Evolutionary conservation across 805 yeast genomes (phyloP).

Genomic region (Candida schatavii): DNA sequence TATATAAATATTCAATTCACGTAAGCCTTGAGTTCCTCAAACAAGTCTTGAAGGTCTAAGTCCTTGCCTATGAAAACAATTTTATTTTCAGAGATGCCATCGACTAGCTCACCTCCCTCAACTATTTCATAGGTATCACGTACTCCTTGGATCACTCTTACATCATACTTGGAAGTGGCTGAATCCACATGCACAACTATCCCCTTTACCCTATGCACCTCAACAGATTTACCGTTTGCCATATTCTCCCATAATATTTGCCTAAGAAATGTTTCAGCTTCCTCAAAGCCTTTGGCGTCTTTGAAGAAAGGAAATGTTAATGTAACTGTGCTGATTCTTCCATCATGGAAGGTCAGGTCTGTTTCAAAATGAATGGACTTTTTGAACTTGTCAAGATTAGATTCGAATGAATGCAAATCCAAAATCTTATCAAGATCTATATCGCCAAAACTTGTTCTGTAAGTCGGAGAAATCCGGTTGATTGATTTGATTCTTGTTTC

Average conservation of each 20-base stretch:
- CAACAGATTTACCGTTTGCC: slow-evolving; percentile 46
- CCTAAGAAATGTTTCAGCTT: slow-evolving; percentile 65
- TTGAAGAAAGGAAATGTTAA: slow-evolving; percentile 45
- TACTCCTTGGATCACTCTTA: slow-evolving; percentile 83
- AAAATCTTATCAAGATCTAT: slow-evolving; percentile 63
- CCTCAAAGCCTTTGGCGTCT: slow-evolving; percentile 32
- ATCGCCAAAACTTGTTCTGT: slow-evolving; percentile 72
- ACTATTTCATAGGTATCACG: slow-evolving; percentile 86
- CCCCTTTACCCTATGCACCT: slow-evolving; percentile 84
- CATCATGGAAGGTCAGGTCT: slow-evolving; percentile 32
- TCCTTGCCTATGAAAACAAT: slow-evolving; percentile 76
- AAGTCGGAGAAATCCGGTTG: slow-evolving; percentile 66
- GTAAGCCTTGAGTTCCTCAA: slow-evolving; percentile 22
- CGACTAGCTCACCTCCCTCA: slow-evolving; percentile 38
- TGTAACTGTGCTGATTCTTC: slow-evolving; percentile 34
- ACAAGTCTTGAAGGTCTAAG: slow-evolving; percentile 36
- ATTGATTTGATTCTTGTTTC: slow-evolving; percentile 46
- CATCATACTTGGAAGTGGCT: slow-evolving; percentile 18
- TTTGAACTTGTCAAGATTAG: slow-evolving; percentile 18
- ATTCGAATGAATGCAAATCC: slow-evolving; percentile 76
- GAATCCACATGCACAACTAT: slow-evolving; percentile 43
- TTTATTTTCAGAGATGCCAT: slow-evolving; percentile 46
- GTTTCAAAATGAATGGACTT: slow-evolving; percentile 13
- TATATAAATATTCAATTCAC: no score
- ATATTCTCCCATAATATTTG: slow-evolving; percentile 68